Base-by-base conservation (phyloP, 345 rosid species). In the Clausena lansium region DNA sequence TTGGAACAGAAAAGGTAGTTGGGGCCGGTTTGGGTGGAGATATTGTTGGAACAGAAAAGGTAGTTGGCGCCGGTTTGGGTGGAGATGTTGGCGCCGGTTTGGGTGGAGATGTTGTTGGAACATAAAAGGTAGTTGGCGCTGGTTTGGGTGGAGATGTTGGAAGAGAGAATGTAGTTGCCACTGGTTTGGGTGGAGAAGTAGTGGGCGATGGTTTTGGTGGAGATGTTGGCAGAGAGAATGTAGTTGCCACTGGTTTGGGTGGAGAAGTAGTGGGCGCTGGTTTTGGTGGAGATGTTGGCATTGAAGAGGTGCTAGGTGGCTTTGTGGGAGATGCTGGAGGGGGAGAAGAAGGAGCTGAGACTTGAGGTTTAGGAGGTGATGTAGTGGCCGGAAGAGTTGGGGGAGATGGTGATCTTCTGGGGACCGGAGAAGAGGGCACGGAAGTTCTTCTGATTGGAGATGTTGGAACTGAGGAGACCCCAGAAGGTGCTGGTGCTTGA, bases 391-490 rank as follows among this genome's bases (percentile, higher is more conserved):
- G n/a, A 58, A 13, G 13, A 8, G 11, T 28, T 28, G 76, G 41
- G n/a, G 80, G 20, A 39, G 30, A 13, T 24, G 41, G 70, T 14
- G 65, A 60, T 11, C 7, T 4, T 60, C 30, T 25, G 64, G 6
- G 4, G 6, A 6, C 66, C 22, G 86, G 90, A 47, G 97, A 87
- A 10, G 67, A 24, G 67, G 90, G 82, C 22, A 76, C 75, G 17
- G 75, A 47, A 36, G 82, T 58, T 64, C 60, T 77, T 54, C 33
- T 24, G 50, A 20, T 7, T 14, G 83, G 83, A 63, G 88, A 47
- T 39, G 83, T 17, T 10, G 83, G 84, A 68, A 81, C 81, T 20
- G 85, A 58, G 6, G 82, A 70, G 19, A 58, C 36, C 58, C 78
- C 78, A 1, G 68, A 20, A 45, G 73, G 41, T 11, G 83, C 76